A percentile compares a stretch with the other conserved stretches of the same genome.
Evolutionary conservation across 2,329 filamentous ascomycete species (phyloP).

Genomic region (Nannizzia gypsea): DNA sequence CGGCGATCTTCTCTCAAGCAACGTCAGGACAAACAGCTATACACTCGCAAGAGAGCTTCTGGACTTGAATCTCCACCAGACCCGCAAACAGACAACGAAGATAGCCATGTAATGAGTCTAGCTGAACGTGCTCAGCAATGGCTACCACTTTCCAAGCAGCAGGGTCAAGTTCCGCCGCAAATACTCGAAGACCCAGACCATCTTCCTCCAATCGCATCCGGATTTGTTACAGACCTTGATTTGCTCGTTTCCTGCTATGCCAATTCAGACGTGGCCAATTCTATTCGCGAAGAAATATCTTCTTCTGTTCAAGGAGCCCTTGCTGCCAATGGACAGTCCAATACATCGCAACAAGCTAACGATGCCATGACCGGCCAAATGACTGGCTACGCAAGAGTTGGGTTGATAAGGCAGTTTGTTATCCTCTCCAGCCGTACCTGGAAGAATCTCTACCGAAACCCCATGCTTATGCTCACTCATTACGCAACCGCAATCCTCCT

Average conservation of each 20-base stretch:
- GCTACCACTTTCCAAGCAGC: slow-evolving; percentile 39
- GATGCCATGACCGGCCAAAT: slow-evolving; percentile 47
- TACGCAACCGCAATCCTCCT: slow-evolving; percentile 94
- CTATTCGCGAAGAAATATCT: slow-evolving; percentile 66
- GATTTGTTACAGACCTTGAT: slow-evolving; percentile 64
- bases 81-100: slow-evolving; percentile 46
- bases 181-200: slow-evolving; percentile 58
- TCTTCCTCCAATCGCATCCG: slow-evolving; percentile 46
- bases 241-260: slow-evolving; percentile 64
- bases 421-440: slow-evolving; percentile 87
- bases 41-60: slow-evolving; percentile 62
- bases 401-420: slow-evolving; percentile 68
- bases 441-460: slow-evolving; percentile 95
- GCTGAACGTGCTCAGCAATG: slow-evolving; percentile 40
- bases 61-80: slow-evolving; percentile 50
- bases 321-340: slow-evolving; percentile 54
- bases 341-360: slow-evolving; percentile 43
- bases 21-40: slow-evolving; percentile 82
- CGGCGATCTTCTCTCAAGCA: slow-evolving; percentile 70
- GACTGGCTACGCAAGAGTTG: slow-evolving; percentile 70
- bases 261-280: slow-evolving; percentile 62
- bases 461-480: slow-evolving; percentile 95
- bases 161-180: slow-evolving; percentile 45
- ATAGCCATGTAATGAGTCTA: slow-evolving; percentile 39
- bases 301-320: slow-evolving; percentile 53